Evolutionary conservation across 2,329 filamentous ascomycete species (phyloP), one percentile per base, ranked within the genome.

Genomic region (Fusarium sp.): DNA sequence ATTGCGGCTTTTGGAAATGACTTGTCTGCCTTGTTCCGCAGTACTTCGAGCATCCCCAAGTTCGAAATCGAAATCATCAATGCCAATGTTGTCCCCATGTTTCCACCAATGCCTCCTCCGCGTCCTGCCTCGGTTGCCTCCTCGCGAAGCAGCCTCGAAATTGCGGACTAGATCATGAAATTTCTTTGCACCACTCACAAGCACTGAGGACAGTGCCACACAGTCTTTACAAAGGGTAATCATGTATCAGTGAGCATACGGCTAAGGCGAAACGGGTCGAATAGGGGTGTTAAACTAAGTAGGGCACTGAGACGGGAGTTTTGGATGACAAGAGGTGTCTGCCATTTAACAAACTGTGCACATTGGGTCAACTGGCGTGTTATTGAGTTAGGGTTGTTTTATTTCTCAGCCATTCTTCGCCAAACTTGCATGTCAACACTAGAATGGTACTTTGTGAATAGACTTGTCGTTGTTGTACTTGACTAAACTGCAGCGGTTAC

Each of bases 1-100:
- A 58, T 81, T 20, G 36, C 70, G 15, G 67, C 66, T n/a, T 76
- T 78, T 65, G 75, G 75, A 2, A 77, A 81, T 44, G 78, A 81
- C 56, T 39, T 81, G 15, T 72, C 72, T 17, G 42, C 68, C 24
- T 42, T 81, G 55, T 75, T 75, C 60, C 56, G 68, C 30, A 59
- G 56, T 51, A 61, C 65, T 20, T 48, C 67, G 5, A 60, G 60
- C 22, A 77, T 78, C 30, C 77, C 75, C 47, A 77, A 72, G 56
- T 77, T 79, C 50, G 76, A 78, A 22, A 71, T 73, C 32, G 72
- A 78, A 24, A 52, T 74, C 15, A 54, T 39, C 22, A 38, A 51
- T 24, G 32, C 44, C n/a, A 70, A 52, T 17, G 48, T 56, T 17
- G 38, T 52, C 28, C 65, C 63, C 3, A 38, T 42, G 12, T 69